Conservation (phyloP, 176 grass and related monocot species). For the Themeda triandra region DNA sequence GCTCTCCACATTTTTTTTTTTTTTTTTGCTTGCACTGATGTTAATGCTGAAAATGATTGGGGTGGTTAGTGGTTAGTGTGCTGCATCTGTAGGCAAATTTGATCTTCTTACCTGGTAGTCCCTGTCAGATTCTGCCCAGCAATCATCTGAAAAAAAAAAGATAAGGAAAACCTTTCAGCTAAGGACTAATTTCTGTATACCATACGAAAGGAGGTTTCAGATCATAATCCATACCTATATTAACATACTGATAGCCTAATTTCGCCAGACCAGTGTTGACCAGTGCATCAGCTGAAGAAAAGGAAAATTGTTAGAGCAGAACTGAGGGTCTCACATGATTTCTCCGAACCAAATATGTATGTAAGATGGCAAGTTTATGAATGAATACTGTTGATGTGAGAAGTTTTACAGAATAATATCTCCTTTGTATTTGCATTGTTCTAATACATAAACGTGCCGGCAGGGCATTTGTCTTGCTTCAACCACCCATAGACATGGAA, state of each 20-base stretch:
- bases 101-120: constrained; percentile 64
- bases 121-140: constrained; percentile 79
- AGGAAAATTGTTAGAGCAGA: background rate
- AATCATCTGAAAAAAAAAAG: constrained; percentile 86
- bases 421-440: background rate
- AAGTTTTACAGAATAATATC: background rate
- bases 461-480: constrained; percentile 9
- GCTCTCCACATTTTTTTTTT: background rate
- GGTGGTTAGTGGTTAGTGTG: constrained; percentile 14
- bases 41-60: constrained; percentile 23
- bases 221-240: constrained; percentile 55
- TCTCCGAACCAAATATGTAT: background rate
- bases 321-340: background rate
- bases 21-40: background rate
- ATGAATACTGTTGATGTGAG: background rate
- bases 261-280: constrained; percentile 67
- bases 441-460: background rate
- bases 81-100: background rate
- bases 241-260: constrained; percentile 82
- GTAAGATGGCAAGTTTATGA: background rate
- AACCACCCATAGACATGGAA: background rate
- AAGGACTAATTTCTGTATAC: background rate
- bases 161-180: background rate
- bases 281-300: constrained; percentile 86
- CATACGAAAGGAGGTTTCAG: background rate